A percentile compares a stretch with the other conserved stretches of the same genome.
Evolutionary conservation across 495 filamentous ascomycete species (phyloP).

Genomic region (Lasiosphaeria hispida): DNA sequence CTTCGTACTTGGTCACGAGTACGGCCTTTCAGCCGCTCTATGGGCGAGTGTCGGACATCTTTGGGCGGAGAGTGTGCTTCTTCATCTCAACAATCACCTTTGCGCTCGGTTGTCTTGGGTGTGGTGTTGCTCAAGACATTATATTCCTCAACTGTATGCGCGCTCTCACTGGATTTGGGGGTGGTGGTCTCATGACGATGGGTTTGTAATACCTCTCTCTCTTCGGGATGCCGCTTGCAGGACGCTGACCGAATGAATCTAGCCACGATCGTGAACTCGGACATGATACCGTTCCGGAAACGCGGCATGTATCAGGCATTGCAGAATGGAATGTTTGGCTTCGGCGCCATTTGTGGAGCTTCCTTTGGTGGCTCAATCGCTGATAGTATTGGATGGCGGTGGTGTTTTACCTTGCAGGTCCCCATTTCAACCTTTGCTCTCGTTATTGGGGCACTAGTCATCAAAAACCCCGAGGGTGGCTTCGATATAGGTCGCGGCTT

Average conservation of each 20-base stretch:
- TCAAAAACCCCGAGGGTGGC: conserved; percentile 41
- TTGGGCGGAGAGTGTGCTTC: conserved; percentile 52
- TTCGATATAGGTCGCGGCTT: conserved; percentile 22
- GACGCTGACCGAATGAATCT: conserved; percentile 9
- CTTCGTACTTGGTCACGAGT: conserved; percentile 70
- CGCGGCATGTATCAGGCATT: conserved; percentile 64
- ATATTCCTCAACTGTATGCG: conserved; percentile 45
- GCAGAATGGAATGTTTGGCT: conserved; percentile 61
- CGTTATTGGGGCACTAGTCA: conserved; percentile 51
- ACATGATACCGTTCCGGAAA: conserved; percentile 62
- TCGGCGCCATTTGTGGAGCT: conserved; percentile 50
- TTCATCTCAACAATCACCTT: conserved; percentile 48
- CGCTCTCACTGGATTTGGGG: conserved; percentile 55
- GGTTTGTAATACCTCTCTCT: conserved; percentile 33
- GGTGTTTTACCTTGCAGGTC: conserved; percentile 50
- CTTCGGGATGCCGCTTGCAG: too few species aligned
- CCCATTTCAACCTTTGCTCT: conserved; percentile 55
- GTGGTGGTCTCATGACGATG: conserved; percentile 61
- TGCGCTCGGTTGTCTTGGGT: conserved; percentile 46
- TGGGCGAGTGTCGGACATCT: conserved; percentile 50
- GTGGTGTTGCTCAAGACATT: conserved; percentile 42
- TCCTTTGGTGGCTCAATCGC: conserved; percentile 49
- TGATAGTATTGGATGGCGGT: conserved; percentile 50
- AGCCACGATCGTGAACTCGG: conserved; percentile 65
- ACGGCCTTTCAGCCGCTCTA: conserved; percentile 59